Evolutionary conservation across 148 eudicot species (phyloP).

Genomic region (Linanthus parryae): DNA sequence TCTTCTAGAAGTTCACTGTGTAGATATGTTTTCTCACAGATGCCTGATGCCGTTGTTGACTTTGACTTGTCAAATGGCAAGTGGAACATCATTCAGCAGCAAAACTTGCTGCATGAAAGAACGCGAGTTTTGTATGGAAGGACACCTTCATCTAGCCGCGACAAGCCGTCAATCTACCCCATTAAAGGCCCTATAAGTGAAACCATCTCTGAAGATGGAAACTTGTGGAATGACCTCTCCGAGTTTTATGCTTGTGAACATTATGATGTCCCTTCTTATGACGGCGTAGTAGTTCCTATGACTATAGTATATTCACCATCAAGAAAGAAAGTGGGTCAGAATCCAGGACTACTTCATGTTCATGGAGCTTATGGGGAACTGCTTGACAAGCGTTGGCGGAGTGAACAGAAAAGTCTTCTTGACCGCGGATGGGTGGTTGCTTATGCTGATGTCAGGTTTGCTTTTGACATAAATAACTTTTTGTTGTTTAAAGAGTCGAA

Average conservation of each 20-base stretch:
- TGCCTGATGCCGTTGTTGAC: constrained; percentile 96
- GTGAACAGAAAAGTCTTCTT: constrained; percentile 88
- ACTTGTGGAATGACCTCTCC: constrained; percentile 76
- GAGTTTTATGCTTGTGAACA: constrained; percentile 89
- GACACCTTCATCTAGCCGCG: constrained; percentile 31
- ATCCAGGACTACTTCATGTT: constrained; percentile 82
- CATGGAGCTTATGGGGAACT: constrained; percentile 95
- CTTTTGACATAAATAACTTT: constrained; percentile 7
- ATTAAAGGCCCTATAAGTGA: constrained; percentile 21
- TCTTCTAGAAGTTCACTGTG: neutral
- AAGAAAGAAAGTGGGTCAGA: constrained; percentile 44
- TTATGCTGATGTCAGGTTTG: constrained; percentile 91
- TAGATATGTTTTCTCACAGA: constrained; percentile 34
- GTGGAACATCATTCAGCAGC: constrained; percentile 92
- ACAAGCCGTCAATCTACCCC: constrained; percentile 19
- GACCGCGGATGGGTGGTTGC: constrained; percentile 99
- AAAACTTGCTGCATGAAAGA: constrained; percentile 79
- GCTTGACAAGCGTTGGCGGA: constrained; percentile 92
- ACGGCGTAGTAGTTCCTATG: constrained; percentile 67
- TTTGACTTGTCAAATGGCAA: constrained; percentile 70
- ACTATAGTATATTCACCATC: constrained; percentile 63
- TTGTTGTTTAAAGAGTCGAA: neutral
- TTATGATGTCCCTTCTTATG: constrained; percentile 58
- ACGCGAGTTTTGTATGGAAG: constrained; percentile 74
- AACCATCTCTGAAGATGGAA: constrained; percentile 24